A percentile compares a stretch with the other conserved stretches of the same genome.
Conservation (phyloP, 78 protist species). For the Cavenderia fasciculata region DNA sequence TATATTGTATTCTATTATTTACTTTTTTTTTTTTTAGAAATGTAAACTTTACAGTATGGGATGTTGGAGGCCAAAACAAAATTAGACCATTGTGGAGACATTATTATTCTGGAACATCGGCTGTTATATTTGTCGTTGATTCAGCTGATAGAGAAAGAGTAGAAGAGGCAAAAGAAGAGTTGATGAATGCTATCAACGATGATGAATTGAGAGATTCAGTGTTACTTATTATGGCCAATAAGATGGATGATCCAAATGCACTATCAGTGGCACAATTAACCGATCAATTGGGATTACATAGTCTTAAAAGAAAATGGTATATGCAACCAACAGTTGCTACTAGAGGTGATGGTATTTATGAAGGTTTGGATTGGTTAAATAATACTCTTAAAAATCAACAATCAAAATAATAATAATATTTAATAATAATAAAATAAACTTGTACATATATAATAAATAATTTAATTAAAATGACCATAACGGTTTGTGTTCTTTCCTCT, state of each 20-base stretch:
- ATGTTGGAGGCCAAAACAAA: conserved; percentile 94
- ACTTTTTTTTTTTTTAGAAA: no score
- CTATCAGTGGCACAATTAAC: not conserved
- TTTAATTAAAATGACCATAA: no score
- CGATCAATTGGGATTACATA: not conserved
- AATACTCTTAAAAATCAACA: not conserved
- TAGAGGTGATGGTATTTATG: conserved; percentile 1
- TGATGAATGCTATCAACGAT: not conserved
- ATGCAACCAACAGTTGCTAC: conserved; percentile 1
- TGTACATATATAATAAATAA: no score
- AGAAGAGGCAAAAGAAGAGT: conserved; percentile 47
- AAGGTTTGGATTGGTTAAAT: conserved; percentile 9
- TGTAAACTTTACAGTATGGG: conserved; percentile 51
- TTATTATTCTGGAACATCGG: conserved; percentile 91
- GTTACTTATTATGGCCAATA: conserved; percentile 81
- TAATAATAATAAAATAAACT: no score
- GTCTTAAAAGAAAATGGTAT: not conserved
- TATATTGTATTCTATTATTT: no score
- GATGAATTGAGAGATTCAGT: not conserved
- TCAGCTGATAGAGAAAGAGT: conserved; percentile 90
- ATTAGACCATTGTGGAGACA: conserved; percentile 93
- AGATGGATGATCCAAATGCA: conserved; percentile 78
- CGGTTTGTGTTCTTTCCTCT: no score
- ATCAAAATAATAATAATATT: no score
- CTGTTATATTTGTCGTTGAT: conserved; percentile 96